phyloP scores from a whole-genome alignment of 1,284 basidiomycete genomes.

The Earliella scabrosa region DNA sequence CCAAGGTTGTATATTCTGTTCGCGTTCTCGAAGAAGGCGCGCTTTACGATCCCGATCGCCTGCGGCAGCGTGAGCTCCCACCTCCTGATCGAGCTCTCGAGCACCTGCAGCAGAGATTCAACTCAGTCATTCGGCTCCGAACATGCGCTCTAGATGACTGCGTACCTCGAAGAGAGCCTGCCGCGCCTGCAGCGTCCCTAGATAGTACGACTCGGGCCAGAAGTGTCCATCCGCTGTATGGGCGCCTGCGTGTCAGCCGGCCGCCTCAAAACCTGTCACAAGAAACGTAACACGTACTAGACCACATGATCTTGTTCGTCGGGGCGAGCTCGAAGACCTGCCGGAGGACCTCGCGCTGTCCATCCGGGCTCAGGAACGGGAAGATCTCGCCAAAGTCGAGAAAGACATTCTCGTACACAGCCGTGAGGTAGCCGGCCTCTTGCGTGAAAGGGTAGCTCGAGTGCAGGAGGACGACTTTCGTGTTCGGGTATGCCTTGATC shows the following conservation, averaged over 20 bases:
- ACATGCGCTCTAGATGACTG: too few species aligned
- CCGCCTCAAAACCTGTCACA: background rate
- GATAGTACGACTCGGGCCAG: constrained; percentile 78
- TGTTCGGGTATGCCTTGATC: constrained; percentile 63
- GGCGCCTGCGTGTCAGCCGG: background rate
- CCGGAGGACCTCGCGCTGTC: constrained; percentile 59
- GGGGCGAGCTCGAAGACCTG: constrained; percentile 73
- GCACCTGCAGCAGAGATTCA: constrained; percentile 51
- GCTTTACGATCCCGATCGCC: constrained; percentile 52
- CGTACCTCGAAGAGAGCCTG: constrained; percentile 60
- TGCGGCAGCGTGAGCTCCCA: constrained; percentile 53
- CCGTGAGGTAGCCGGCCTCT: constrained; percentile 74
- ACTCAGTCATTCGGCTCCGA: too few species aligned
- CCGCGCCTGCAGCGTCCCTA: constrained; percentile 66
- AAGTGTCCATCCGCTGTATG: constrained; percentile 71
- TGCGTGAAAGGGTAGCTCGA: constrained; percentile 74
- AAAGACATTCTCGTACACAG: constrained; percentile 73
- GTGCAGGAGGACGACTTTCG: constrained; percentile 71
- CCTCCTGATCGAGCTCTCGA: constrained; percentile 47
- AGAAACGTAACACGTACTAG: constrained; percentile 53
- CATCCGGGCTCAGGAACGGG: constrained; percentile 63
- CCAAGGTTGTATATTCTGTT: constrained; percentile 59
- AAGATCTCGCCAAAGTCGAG: constrained; percentile 84
- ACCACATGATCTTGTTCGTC: constrained; percentile 80
- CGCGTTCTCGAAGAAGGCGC: constrained; percentile 62